Percentiles rank a stretch among this genome's conserved stretches.
These are phyloP conservation scores for Collybia sp. DNA, from an alignment of 768 basidiomycete genomes.

Conservation along the genomic window DNA sequence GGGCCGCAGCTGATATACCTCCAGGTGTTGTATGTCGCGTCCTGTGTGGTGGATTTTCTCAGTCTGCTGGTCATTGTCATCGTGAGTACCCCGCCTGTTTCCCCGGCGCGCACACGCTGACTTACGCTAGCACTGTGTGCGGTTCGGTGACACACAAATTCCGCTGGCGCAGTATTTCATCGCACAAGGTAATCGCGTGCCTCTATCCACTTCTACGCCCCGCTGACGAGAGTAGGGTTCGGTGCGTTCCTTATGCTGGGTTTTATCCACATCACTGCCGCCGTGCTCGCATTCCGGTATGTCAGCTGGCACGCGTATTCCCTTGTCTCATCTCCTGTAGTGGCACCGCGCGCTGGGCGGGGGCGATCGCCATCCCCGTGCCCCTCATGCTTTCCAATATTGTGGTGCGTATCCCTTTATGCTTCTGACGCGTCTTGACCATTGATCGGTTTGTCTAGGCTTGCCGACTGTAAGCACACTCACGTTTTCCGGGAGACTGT, in stretches of 20 bases:
- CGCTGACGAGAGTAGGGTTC: slow-evolving; percentile 6
- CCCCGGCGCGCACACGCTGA: neutral
- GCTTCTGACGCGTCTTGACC: too few relatives aligned
- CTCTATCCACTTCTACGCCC: neutral
- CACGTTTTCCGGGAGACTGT: too few relatives aligned
- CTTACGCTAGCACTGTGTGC: slow-evolving; percentile 15
- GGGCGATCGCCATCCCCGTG: slow-evolving; percentile 14
- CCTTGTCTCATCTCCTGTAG: neutral
- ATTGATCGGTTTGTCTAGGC: slow-evolving; percentile 14
- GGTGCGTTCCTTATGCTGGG: slow-evolving; percentile 15
- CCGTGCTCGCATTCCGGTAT: slow-evolving; percentile 11
- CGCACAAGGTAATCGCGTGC: slow-evolving; percentile 10
- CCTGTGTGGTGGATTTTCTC: slow-evolving; percentile 14
- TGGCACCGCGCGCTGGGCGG: slow-evolving; percentile 1
- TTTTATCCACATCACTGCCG: slow-evolving; percentile 11
- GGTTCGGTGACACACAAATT: slow-evolving; percentile 15
- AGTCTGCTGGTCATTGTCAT: slow-evolving; percentile 13
- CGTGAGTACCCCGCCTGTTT: slow-evolving; percentile 6
- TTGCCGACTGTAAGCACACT: slow-evolving; percentile 16
- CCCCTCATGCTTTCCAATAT: slow-evolving; percentile 14
- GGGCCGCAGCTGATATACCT: neutral
- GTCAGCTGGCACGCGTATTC: neutral
- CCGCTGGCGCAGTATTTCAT: slow-evolving; percentile 18
- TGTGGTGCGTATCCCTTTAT: slow-evolving; percentile 10
- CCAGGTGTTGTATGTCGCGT: slow-evolving; percentile 12